Evolutionary conservation across 2,329 filamentous ascomycete species (phyloP).

Genomic region (Penicillium sclerotigenum): DNA sequence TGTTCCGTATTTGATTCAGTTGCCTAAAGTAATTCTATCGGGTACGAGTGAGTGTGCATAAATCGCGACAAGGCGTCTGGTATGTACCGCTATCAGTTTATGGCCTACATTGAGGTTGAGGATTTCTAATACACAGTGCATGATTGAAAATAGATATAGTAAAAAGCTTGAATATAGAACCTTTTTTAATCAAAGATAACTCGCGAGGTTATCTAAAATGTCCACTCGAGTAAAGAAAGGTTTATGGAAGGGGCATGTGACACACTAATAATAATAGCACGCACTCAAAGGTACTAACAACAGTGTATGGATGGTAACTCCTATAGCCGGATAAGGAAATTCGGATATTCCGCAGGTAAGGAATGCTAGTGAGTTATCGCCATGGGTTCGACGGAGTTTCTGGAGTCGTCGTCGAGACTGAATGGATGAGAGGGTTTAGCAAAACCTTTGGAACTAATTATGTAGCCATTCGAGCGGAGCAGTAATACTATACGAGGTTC

Average conservation of each 20-base stretch:
- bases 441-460: neutral
- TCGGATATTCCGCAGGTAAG: neutral
- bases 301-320: no score
- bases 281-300: neutral
- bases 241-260: neutral
- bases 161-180: neutral
- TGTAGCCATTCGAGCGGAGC: no score
- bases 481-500: no score
- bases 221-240: neutral
- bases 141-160: neutral
- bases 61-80: neutral
- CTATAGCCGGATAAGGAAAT: neutral
- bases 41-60: neutral
- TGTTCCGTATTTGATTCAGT: neutral
- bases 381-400: neutral
- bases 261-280: neutral
- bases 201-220: neutral
- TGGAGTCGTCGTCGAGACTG: neutral
- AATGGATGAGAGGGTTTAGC: neutral
- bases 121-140: neutral
- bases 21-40: neutral
- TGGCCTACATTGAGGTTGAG: neutral
- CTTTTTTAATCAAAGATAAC: neutral
- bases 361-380: neutral
- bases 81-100: neutral